A percentile compares a stretch with the other conserved stretches of the same genome.
Evolutionary conservation across 1,284 basidiomycete species (phyloP).

Genomic region (Mycena citricolor): DNA sequence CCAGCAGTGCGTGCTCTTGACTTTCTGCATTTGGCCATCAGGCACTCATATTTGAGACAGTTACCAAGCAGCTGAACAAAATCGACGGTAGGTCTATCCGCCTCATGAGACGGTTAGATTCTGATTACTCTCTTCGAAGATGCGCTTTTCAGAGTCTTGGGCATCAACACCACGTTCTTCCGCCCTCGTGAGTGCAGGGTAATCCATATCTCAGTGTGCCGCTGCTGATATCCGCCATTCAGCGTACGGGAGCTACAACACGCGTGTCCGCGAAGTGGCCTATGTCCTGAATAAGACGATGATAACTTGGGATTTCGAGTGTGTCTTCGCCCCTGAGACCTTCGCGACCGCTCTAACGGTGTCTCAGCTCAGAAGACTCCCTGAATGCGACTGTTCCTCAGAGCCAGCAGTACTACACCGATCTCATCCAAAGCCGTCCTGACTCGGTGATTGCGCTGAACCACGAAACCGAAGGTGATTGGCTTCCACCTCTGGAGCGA

Average conservation of each 20-base stretch:
- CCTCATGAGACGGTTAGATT: not conserved
- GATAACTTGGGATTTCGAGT: conserved; percentile 44
- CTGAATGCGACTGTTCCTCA: conserved; percentile 33
- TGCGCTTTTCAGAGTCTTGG: conserved; percentile 13
- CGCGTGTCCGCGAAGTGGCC: conserved; percentile 42
- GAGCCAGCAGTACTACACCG: conserved; percentile 33
- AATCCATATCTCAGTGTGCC: no score
- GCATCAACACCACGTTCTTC: conserved; percentile 19
- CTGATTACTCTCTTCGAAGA: not conserved
- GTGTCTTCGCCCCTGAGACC: conserved; percentile 2
- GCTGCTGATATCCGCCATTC: no score
- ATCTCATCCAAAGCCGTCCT: conserved; percentile 29
- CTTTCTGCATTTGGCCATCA: not conserved
- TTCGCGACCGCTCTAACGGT: not conserved
- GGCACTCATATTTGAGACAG: not conserved
- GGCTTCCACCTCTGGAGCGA: conserved; percentile 16
- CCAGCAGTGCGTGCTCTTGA: conserved; percentile 2
- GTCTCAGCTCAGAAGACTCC: conserved; percentile 39
- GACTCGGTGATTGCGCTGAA: conserved; percentile 42
- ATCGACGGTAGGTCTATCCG: conserved; percentile 6
- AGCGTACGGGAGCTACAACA: conserved; percentile 44
- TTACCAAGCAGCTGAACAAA: conserved; percentile 4
- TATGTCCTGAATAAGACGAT: conserved; percentile 31
- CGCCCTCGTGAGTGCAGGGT: no score
- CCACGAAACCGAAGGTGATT: conserved; percentile 35